Base-by-base conservation (phyloP, 1,139 yeast species). In the Suhomyces coccinellae region DNA sequence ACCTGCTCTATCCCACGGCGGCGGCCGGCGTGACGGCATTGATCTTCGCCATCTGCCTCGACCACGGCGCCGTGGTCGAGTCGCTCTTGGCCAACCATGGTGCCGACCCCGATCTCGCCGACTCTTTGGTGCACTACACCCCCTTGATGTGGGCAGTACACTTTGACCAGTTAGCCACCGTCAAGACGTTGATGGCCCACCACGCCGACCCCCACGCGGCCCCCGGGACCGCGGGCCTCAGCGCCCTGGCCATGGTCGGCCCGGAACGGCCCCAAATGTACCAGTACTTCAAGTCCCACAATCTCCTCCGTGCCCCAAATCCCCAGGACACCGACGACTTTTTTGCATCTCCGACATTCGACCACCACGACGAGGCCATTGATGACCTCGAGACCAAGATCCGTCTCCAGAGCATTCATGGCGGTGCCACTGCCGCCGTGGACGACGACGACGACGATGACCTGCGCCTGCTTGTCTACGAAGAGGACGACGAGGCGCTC, bases 111-210 rank as follows among this genome's bases (percentile, higher is more conserved):
- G 78, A 74, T 49, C 40, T 58, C 20, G 48, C 53, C 30, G 80
- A 75, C 48, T 59, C 71, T 1, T 46, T 69, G n/a, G 55, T 65
- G 26, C 46, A 62, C 29, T 62, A 62, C 43, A 68, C 79, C 11
- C 79, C 80, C 12, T 58, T 75, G 44, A 73, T 74, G 80, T 75
- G 79, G 79, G 79, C 79, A 0, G 71, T 74, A 6, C 65, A 73
- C 47, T 61, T 68, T 46, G 62, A 68, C 46, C 69, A 67, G 44
- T 53, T 74, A 43, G 69, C 67, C 13, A 58, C 63, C 39, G 73
- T 67, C 12, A 64, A 69, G 47, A 38, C 66, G 29, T 59, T 75
- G 33, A 55, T 75, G 46, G 63, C 67, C 45, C 62, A 66, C 43
- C 74, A 69, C 49, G 79, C 79, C 0, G 78, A 74, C 47, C 76